phyloP scores from a whole-genome alignment of 805 yeast species.

The Candida tammaniensis region DNA sequence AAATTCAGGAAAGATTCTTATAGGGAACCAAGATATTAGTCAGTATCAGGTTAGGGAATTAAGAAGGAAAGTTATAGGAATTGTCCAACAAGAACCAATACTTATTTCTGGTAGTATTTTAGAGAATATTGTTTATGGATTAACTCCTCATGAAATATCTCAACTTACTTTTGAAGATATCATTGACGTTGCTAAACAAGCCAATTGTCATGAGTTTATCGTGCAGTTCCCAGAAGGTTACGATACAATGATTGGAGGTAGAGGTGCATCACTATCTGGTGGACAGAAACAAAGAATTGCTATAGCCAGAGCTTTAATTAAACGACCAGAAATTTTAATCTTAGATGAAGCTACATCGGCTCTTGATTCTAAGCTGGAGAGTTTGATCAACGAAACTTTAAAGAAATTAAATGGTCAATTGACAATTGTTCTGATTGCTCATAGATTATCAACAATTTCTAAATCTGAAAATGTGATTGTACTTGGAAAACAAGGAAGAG shows the following conservation, averaged over 20 bases:
- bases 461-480: slow-evolving; percentile 44
- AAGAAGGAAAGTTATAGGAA: slow-evolving; percentile 49
- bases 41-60: slow-evolving; percentile 48
- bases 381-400: slow-evolving; percentile 40
- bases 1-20: slow-evolving; percentile 43
- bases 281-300: slow-evolving; percentile 80
- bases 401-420: slow-evolving; percentile 37
- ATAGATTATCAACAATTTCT: slow-evolving; percentile 43
- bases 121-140: slow-evolving; percentile 56
- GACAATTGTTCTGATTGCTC: slow-evolving; percentile 46
- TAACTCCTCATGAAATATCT: slow-evolving; percentile 34
- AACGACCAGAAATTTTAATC: slow-evolving; percentile 60
- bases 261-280: slow-evolving; percentile 63
- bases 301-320: slow-evolving; percentile 69
- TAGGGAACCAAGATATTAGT: slow-evolving; percentile 51
- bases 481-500: slow-evolving; percentile 40
- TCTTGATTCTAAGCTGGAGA: slow-evolving; percentile 51
- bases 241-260: slow-evolving; percentile 53
- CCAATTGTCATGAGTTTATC: slow-evolving; percentile 59
- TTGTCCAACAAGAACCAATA: slow-evolving; percentile 64
- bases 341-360: slow-evolving; percentile 73
- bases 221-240: slow-evolving; percentile 57
- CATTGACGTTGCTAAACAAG: slow-evolving; percentile 44
- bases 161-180: slow-evolving; percentile 40
- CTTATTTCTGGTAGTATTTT: slow-evolving; percentile 53